Conservation (phyloP, 306 rosid genomes). For the Lablab purpureus region DNA sequence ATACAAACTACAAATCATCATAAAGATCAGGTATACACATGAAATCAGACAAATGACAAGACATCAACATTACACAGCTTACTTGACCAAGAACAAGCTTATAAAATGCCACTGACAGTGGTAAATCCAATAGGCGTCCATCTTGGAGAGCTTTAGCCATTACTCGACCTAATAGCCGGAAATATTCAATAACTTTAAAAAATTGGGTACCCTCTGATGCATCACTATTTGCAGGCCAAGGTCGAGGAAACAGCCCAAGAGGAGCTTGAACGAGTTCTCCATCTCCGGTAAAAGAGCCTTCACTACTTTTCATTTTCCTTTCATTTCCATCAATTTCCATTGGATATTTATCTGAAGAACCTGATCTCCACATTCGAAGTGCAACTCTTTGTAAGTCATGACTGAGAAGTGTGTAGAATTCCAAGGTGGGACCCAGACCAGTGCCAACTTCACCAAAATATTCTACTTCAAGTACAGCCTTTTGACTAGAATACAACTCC, state of each 20-base stretch:
- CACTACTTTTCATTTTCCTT: constrained; percentile 55
- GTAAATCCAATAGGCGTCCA: constrained; percentile 93
- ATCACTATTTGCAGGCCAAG: constrained; percentile 84
- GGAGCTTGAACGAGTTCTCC: constrained; percentile 79
- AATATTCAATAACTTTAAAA: constrained; percentile 81
- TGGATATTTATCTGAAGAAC: constrained; percentile 55
- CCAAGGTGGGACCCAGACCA: constrained; percentile 99
- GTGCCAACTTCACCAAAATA: constrained; percentile 99
- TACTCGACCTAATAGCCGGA: constrained; percentile 91
- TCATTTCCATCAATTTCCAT: constrained; percentile 83
- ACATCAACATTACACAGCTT: constrained; percentile 45
- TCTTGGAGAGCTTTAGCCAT: constrained; percentile 99
- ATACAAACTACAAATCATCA: constrained; percentile 26
- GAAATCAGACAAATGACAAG: constrained; percentile 17
- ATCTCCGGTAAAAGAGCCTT: constrained; percentile 52
- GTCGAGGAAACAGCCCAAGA: constrained; percentile 92
- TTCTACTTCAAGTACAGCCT: constrained; percentile 99
- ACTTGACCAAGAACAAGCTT: constrained; percentile 94
- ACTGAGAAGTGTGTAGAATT: constrained; percentile 95
- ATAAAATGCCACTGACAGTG: constrained; percentile 86
- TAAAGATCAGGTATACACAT: background rate
- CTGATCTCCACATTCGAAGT: constrained; percentile 94
- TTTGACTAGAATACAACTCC: constrained; percentile 99
- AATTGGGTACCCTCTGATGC: constrained; percentile 79
- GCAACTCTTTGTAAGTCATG: constrained; percentile 86